Evolutionary conservation across 805 yeast species (phyloP).

Genomic region (Barnettozyma californica): DNA sequence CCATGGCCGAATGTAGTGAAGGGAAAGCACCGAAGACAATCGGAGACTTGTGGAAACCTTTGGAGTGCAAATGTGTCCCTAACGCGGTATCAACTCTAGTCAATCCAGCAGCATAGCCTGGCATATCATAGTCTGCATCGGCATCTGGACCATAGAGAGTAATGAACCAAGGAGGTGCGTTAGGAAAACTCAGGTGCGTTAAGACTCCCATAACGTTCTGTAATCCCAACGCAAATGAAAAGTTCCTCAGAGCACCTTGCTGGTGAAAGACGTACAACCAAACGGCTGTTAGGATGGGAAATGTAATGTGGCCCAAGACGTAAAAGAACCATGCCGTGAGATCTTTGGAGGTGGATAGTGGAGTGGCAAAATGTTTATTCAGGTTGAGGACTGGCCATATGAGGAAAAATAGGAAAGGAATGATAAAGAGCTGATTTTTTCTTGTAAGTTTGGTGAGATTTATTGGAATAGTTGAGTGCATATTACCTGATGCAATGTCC

Average conservation of each 20-base stretch:
- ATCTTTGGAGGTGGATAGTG: slow-evolving; percentile 42
- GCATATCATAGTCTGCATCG: slow-evolving; percentile 53
- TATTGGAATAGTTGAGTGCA: slow-evolving; percentile 6
- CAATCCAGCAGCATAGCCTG: slow-evolving; percentile 68
- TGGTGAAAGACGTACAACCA: slow-evolving; percentile 63
- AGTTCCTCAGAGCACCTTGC: slow-evolving; percentile 54
- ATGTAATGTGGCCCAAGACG: slow-evolving; percentile 54
- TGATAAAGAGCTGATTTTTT: slow-evolving; percentile 12
- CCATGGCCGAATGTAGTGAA: slow-evolving; percentile 62
- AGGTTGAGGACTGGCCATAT: slow-evolving; percentile 48
- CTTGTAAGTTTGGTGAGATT: slow-evolving; percentile 12
- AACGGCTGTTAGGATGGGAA: slow-evolving; percentile 55
- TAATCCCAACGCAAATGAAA: slow-evolving; percentile 48
- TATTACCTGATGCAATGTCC: not conserved
- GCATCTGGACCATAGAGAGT: slow-evolving; percentile 53
- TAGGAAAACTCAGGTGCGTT: slow-evolving; percentile 60
- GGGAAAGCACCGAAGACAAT: slow-evolving; percentile 67
- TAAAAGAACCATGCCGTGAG: slow-evolving; percentile 57
- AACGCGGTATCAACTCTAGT: slow-evolving; percentile 56
- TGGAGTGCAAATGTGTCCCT: slow-evolving; percentile 54
- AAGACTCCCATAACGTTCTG: slow-evolving; percentile 56
- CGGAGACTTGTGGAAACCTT: slow-evolving; percentile 63
- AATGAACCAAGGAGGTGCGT: slow-evolving; percentile 73
- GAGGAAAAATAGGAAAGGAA: slow-evolving; percentile 34
- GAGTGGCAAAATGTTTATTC: slow-evolving; percentile 36